These are phyloP conservation scores for Sugiyamaella qingdaonensis DNA, from an alignment of 805 yeast species.

Conservation along the genomic window DNA sequence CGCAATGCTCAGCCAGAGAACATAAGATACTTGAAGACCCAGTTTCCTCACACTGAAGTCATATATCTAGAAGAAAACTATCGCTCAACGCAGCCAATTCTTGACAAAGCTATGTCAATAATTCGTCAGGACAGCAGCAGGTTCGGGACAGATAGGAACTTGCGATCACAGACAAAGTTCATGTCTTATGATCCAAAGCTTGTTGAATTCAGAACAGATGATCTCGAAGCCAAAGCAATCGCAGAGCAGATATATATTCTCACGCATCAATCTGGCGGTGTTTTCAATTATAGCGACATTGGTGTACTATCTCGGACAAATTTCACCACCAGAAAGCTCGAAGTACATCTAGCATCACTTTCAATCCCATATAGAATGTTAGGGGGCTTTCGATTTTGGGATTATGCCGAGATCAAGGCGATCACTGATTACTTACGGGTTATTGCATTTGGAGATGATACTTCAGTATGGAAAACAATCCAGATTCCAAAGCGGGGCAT, in stretches of 20 bases:
- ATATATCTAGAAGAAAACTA: slow-evolving; percentile 65
- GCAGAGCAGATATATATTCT: slow-evolving; percentile 52
- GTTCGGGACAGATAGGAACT: slow-evolving; percentile 14
- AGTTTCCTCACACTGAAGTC: slow-evolving; percentile 30
- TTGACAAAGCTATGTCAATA: slow-evolving; percentile 58
- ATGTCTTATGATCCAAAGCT: slow-evolving; percentile 32
- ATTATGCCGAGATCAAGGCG: slow-evolving; percentile 59
- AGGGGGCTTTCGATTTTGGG: slow-evolving; percentile 80
- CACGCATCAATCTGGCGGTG: slow-evolving; percentile 39
- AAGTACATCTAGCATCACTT: slow-evolving; percentile 51
- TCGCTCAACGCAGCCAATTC: slow-evolving; percentile 67
- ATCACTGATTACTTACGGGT: slow-evolving; percentile 64
- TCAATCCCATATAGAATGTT: slow-evolving; percentile 63
- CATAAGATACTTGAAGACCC: slow-evolving; percentile 52
- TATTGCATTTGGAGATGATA: slow-evolving; percentile 54
- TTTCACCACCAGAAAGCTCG: slow-evolving; percentile 57
- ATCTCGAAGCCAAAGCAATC: slow-evolving; percentile 56
- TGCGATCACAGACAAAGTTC: slow-evolving; percentile 2
- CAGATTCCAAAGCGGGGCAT: slow-evolving; percentile 62
- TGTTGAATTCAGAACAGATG: slow-evolving; percentile 35
- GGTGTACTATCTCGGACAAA: slow-evolving; percentile 69
- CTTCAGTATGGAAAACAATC: slow-evolving; percentile 55
- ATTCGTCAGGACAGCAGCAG: slow-evolving; percentile 53
- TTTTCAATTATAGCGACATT: slow-evolving; percentile 54
- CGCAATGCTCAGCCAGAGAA: slow-evolving; percentile 72